phyloP scores from a whole-genome alignment of 768 basidiomycete species.

The Paxillus involutus region DNA sequence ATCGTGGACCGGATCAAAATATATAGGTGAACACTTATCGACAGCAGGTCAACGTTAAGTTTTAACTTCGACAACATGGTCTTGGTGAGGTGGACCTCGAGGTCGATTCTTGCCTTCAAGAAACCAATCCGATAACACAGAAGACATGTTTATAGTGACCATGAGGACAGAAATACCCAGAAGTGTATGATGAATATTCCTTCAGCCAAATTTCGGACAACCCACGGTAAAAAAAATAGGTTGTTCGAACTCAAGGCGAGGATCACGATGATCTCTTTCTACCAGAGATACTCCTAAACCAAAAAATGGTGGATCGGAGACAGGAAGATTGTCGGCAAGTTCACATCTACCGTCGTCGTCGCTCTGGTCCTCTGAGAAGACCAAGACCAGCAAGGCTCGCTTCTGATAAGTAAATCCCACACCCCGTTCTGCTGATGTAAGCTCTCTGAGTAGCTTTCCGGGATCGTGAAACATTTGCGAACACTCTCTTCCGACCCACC shows the following conservation, averaged over 20 bases:
- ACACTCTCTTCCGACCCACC: constrained; percentile 24
- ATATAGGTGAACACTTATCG: constrained; percentile 16
- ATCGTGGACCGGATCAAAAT: not conserved
- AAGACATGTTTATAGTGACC: not conserved
- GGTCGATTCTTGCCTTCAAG: constrained; percentile 3
- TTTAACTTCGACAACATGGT: constrained; percentile 10
- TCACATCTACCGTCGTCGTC: constrained; percentile 75
- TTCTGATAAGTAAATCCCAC: not conserved
- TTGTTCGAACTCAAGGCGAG: constrained; percentile 83
- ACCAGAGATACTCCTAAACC: constrained; percentile 56
- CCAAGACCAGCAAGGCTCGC: constrained; percentile 5
- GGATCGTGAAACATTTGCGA: constrained; percentile 8
- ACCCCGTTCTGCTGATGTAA: constrained; percentile 41
- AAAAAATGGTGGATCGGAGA: constrained; percentile 61
- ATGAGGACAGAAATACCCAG: not conserved
- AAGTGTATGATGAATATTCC: constrained; percentile 51
- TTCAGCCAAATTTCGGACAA: constrained; percentile 79
- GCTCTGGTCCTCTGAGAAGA: constrained; percentile 47
- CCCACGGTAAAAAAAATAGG: constrained; percentile 46
- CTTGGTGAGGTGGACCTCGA: constrained; percentile 23
- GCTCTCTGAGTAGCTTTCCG: constrained; percentile 13
- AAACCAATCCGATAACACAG: constrained; percentile 14
- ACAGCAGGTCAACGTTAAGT: not conserved
- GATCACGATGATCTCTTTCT: constrained; percentile 44
- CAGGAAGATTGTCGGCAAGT: constrained; percentile 46